phyloP scores from a whole-genome alignment of 805 yeast species.

The Candida nitratophila region DNA sequence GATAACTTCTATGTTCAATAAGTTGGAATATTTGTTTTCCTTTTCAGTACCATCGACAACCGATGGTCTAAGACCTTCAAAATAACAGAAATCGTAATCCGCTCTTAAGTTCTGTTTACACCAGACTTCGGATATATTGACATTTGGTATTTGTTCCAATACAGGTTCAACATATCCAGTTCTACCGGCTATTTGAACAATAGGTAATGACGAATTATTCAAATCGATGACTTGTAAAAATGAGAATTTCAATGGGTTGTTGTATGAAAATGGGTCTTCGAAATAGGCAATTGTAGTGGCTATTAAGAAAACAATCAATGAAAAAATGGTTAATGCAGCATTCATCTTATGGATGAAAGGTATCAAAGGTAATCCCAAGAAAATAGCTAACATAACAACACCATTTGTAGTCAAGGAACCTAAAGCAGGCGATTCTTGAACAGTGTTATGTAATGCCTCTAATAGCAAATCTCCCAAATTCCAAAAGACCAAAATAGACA shows the following conservation, averaged over 20 bases:
- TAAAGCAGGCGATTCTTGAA: slow-evolving; percentile 53
- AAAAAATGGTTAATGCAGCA: slow-evolving; percentile 37
- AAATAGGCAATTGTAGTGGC: slow-evolving; percentile 32
- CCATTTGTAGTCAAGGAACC: slow-evolving; percentile 32
- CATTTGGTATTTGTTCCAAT: slow-evolving; percentile 57
- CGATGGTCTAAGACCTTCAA: slow-evolving; percentile 43
- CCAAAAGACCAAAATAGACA: slow-evolving; percentile 47
- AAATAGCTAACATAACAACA: slow-evolving; percentile 27
- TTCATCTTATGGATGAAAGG: slow-evolving; percentile 70
- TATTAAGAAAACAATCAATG: slow-evolving; percentile 31
- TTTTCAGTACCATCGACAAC: slow-evolving; percentile 29
- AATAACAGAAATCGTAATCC: slow-evolving; percentile 50
- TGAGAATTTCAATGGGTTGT: slow-evolving; percentile 64
- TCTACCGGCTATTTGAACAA: slow-evolving; percentile 45
- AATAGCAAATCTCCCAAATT: slow-evolving; percentile 49
- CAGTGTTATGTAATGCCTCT: slow-evolving; percentile 62
- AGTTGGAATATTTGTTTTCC: slow-evolving; percentile 31
- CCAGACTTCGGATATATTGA: slow-evolving; percentile 30
- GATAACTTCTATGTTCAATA: slow-evolving; percentile 43
- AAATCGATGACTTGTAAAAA: slow-evolving; percentile 59
- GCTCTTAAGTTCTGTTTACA: slow-evolving; percentile 30
- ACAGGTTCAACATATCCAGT: slow-evolving; percentile 39
- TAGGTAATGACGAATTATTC: slow-evolving; percentile 23
- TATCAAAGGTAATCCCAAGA: slow-evolving; percentile 43
- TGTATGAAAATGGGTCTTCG: slow-evolving; percentile 50